A percentile compares a stretch with the other conserved stretches of the same genome.
Evolutionary conservation across 768 basidiomycete species (phyloP).

Genomic region (Boletus patriciae): DNA sequence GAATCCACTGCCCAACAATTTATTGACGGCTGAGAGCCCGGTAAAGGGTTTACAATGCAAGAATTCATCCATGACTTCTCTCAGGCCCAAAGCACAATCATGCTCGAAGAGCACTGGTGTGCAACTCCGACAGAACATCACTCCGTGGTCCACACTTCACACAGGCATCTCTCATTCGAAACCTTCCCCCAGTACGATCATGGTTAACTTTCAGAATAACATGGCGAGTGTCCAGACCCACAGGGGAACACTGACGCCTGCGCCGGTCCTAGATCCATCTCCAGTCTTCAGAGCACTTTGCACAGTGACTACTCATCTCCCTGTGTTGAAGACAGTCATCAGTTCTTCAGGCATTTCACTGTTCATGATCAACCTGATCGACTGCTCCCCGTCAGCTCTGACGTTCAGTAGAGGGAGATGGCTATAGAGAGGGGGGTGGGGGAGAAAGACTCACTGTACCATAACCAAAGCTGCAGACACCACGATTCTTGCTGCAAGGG

Average conservation of each 20-base stretch:
- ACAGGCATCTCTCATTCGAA: constrained; percentile 40
- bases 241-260: constrained; percentile 57
- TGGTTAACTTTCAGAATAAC: constrained; percentile 28
- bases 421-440: too few species aligned
- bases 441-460: too few species aligned
- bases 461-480: too few species aligned
- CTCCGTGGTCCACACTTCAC: constrained; percentile 57
- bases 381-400: constrained; percentile 32
- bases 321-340: constrained; percentile 18
- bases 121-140: constrained; percentile 55
- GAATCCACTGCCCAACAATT: constrained; percentile 36
- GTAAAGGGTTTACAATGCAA: constrained; percentile 36
- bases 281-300: constrained; percentile 60
- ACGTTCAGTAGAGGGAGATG: constrained; percentile 22
- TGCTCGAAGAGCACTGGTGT: constrained; percentile 20
- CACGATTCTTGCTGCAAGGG: too few species aligned
- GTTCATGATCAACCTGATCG: constrained; percentile 20
- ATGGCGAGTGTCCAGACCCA: constrained; percentile 36
- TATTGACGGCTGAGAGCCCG: constrained; percentile 37
- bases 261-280: constrained; percentile 55
- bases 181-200: constrained; percentile 23
- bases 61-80: constrained; percentile 45
- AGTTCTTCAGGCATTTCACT: constrained; percentile 28
- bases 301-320: constrained; percentile 42
- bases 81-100: constrained; percentile 49